phyloP scores from a whole-genome alignment of 305 asterid genomes.

The Solanum hybrid region DNA sequence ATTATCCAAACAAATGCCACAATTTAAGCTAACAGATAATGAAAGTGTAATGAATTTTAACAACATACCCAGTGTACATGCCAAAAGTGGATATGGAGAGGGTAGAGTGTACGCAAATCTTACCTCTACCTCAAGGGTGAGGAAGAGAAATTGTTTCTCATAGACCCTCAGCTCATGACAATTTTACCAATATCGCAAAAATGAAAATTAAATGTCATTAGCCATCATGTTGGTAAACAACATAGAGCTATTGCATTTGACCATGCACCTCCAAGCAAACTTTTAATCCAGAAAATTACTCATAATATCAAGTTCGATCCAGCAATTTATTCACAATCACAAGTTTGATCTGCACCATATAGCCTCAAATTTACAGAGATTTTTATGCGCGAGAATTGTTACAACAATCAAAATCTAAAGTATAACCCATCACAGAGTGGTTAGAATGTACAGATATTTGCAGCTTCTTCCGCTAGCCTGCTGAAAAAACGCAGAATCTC shows the following conservation, averaged over 20 bases:
- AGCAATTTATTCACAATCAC: not conserved
- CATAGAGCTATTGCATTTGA: not conserved
- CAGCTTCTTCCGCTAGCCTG: not conserved
- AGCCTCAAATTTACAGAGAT: not conserved
- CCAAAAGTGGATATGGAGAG: not conserved
- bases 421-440: not conserved
- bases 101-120: too few species aligned
- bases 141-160: not conserved
- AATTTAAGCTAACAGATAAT: not conserved
- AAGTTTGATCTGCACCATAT: not conserved
- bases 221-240: not conserved
- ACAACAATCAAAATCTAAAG: not conserved
- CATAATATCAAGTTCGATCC: not conserved
- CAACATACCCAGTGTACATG: not conserved
- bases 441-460: conserved; percentile 1
- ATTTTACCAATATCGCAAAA: not conserved
- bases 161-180: not conserved
- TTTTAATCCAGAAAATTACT: not conserved
- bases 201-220: not conserved
- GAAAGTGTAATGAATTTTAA: not conserved
- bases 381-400: not conserved
- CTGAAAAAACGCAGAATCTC: not conserved
- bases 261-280: not conserved
- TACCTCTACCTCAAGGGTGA: not conserved
- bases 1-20: not conserved